Conservation (phyloP, 192 early-diverging fungal genomes). For the Coemansia sp. region DNA sequence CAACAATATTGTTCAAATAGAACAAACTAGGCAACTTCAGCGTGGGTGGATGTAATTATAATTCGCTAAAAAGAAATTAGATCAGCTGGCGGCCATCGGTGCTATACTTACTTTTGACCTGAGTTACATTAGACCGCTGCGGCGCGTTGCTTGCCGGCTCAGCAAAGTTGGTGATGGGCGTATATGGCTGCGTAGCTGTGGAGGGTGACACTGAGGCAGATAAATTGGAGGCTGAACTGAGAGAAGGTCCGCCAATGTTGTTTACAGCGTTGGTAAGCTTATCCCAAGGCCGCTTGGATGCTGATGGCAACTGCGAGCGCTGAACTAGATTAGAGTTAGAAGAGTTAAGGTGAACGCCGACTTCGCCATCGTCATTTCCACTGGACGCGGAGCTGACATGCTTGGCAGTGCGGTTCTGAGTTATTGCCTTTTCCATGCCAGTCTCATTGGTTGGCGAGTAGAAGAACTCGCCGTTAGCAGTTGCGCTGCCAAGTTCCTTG, state of each 20-base stretch:
- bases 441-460: not conserved
- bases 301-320: not conserved
- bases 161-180: not conserved
- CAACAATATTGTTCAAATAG: not conserved
- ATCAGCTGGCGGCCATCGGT: not conserved
- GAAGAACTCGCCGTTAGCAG: not conserved
- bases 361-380: not conserved
- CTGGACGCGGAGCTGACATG: not conserved
- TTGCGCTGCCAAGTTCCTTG: not conserved
- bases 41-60: not conserved
- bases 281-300: not conserved
- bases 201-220: not conserved
- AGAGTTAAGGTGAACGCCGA: not conserved
- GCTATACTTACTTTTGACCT: not conserved
- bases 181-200: not conserved
- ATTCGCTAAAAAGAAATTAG: not conserved
- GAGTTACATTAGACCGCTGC: not conserved
- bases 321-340: not conserved
- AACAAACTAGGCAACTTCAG: not conserved
- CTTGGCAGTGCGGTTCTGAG: not conserved
- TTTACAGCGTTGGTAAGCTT: not conserved
- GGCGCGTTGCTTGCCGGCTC: not conserved
- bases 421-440: not conserved
- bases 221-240: not conserved
- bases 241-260: not conserved